Percentiles rank a stretch among this genome's conserved stretches.
These are phyloP conservation scores for Candida yuanshanica DNA, from an alignment of 805 yeast species.

Conservation along the genomic window DNA sequence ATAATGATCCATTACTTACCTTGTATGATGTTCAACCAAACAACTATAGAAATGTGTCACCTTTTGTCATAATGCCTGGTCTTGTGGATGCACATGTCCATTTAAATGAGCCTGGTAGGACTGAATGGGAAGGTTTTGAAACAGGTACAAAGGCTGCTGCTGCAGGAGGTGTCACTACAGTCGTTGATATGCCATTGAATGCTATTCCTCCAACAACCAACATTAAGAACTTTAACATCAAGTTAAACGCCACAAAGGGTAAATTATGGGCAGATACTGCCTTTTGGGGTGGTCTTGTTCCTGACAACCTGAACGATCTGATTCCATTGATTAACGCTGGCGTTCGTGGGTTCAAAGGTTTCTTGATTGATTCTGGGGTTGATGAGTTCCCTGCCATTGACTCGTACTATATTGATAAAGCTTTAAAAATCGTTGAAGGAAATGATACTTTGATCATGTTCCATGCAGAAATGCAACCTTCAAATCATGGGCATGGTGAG, in stretches of 20 bases:
- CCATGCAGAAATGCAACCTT: constrained; percentile 85
- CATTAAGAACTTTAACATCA: constrained; percentile 64
- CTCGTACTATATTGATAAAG: constrained; percentile 56
- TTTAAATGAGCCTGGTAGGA: constrained; percentile 94
- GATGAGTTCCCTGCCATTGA: constrained; percentile 88
- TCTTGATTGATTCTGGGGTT: constrained; percentile 91
- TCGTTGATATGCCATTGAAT: constrained; percentile 92
- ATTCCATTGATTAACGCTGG: constrained; percentile 77
- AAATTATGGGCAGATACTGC: constrained; percentile 92
- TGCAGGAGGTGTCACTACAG: constrained; percentile 94
- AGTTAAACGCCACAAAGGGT: constrained; percentile 70
- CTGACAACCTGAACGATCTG: constrained; percentile 64
- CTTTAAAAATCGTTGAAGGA: constrained; percentile 58
- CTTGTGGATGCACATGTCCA: constrained; percentile 93
- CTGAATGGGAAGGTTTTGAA: constrained; percentile 98
- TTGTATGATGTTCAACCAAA: constrained; percentile 37
- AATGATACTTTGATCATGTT: constrained; percentile 74
- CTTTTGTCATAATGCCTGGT: constrained; percentile 75
- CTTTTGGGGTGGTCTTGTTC: constrained; percentile 95
- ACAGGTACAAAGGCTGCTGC: constrained; percentile 95
- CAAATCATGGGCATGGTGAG: constrained; percentile 26
- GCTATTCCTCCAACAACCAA: constrained; percentile 96
- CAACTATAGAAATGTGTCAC: constrained; percentile 50
- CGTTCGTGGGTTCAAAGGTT: constrained; percentile 91
- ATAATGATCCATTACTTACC: constrained; percentile 34